A percentile compares a stretch with the other conserved stretches of the same genome.
These are phyloP conservation scores for Scytalidium lignicola DNA, from an alignment of 2,329 filamentous ascomycete genomes.

Conservation along the genomic window DNA sequence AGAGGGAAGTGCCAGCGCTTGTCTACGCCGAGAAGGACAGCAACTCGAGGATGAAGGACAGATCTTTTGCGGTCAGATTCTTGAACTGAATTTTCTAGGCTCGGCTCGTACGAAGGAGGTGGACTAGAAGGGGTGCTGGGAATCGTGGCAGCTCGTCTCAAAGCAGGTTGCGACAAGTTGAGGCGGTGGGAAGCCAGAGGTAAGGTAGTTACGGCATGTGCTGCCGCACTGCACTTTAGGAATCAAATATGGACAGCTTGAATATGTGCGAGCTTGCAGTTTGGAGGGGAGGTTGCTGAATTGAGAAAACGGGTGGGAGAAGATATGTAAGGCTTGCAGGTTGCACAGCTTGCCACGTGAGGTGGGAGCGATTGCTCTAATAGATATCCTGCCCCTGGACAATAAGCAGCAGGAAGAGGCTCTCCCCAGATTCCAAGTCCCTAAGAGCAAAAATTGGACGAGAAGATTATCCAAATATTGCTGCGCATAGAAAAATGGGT, in stretches of 20 bases:
- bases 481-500: too few relatives aligned
- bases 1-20: slow-evolving; percentile 68
- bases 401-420: neutral
- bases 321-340: neutral
- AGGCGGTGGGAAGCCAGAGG: slow-evolving; percentile 24
- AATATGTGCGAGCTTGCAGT: neutral
- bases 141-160: neutral
- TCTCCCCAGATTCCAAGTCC: neutral
- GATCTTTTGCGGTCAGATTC: slow-evolving; percentile 23
- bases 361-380: neutral
- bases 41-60: slow-evolving; percentile 69
- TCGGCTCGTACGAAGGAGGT: slow-evolving; percentile 12
- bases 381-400: neutral
- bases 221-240: slow-evolving; percentile 27
- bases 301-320: neutral
- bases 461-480: neutral
- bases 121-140: slow-evolving; percentile 1
- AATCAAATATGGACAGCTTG: neutral
- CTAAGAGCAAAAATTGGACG: neutral
- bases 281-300: neutral
- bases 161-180: neutral
- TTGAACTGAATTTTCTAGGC: slow-evolving; percentile 18
- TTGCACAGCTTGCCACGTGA: neutral
- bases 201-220: slow-evolving; percentile 26
- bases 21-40: slow-evolving; percentile 70